Conservation (phyloP, 176 grass and related monocot species). For the Aegilops longissima region DNA sequence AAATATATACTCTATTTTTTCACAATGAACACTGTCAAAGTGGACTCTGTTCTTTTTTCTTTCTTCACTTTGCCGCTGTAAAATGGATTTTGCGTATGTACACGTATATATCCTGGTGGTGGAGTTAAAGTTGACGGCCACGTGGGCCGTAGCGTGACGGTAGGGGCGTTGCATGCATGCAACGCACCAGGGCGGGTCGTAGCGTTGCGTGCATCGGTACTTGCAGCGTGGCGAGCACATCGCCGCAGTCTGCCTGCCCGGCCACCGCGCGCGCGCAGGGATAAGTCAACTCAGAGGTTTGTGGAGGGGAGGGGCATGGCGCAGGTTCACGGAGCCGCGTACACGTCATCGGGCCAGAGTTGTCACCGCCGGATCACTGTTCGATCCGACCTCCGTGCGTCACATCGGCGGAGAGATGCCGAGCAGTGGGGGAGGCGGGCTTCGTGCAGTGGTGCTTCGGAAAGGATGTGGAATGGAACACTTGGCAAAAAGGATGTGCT, state of each 20-base stretch:
- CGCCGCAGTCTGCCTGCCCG: neutral
- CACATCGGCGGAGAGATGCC: neutral
- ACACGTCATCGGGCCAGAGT: neutral
- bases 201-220: conserved; percentile 11
- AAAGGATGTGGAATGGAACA: neutral
- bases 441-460: neutral
- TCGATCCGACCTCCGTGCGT: conserved; percentile 6
- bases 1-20: too few relatives aligned
- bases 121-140: neutral
- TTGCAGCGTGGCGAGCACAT: conserved; percentile 2
- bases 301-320: neutral
- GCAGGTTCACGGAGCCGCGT: neutral
- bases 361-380: neutral
- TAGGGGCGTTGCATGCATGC: neutral
- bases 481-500: conserved; percentile 24
- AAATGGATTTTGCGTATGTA: too few relatives aligned
- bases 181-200: neutral
- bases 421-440: neutral
- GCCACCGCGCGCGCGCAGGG: neutral
- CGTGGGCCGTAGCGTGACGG: neutral
- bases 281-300: conserved; percentile 12
- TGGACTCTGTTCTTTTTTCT: too few relatives aligned
- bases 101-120: too few relatives aligned
- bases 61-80: too few relatives aligned
- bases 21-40: too few relatives aligned